Percentiles rank a stretch among this genome's conserved stretches.
Evolutionary conservation across 2,329 filamentous ascomycete genomes (phyloP).

Genomic region (Zymoseptoria crescenta): DNA sequence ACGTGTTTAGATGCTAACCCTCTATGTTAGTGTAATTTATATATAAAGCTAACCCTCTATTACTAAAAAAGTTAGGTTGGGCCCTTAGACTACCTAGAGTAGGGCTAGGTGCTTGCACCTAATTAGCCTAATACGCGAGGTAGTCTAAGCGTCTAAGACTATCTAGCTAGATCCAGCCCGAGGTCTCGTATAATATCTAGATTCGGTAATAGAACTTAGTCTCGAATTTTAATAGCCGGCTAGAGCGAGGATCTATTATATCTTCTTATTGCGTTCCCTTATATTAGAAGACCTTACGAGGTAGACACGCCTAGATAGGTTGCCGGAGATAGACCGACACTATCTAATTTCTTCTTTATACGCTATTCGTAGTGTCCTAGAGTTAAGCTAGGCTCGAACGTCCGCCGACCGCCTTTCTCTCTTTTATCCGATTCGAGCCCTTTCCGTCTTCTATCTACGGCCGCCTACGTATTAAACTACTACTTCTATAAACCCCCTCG

Average conservation of each 20-base stretch:
- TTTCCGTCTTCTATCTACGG: not conserved
- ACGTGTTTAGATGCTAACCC: too few relatives aligned
- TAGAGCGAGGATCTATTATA: not conserved
- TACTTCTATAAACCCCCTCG: conserved; percentile 34
- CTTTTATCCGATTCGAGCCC: too few relatives aligned
- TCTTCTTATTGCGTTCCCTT: not conserved
- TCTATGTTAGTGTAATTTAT: too few relatives aligned
- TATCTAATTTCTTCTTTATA: not conserved
- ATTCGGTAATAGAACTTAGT: not conserved
- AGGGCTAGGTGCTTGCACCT: too few relatives aligned
- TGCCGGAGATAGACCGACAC: not conserved
- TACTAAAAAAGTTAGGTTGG: too few relatives aligned
- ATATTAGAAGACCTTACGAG: not conserved
- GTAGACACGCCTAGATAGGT: not conserved
- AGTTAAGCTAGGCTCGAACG: not conserved
- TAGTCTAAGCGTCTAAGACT: too few relatives aligned
- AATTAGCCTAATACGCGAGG: too few relatives aligned
- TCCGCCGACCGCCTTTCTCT: not conserved
- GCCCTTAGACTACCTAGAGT: too few relatives aligned
- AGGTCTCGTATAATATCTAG: too few relatives aligned
- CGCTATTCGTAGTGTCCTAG: not conserved
- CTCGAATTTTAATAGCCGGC: not conserved
- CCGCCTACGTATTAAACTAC: conserved; percentile 29
- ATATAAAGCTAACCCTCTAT: too few relatives aligned
- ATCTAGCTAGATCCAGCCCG: too few relatives aligned